Evolutionary conservation across 225 moss, liverwort and hornwort species (phyloP), one percentile per base, ranked within the genome.

Genomic region (Antitrichia curtipendula): DNA sequence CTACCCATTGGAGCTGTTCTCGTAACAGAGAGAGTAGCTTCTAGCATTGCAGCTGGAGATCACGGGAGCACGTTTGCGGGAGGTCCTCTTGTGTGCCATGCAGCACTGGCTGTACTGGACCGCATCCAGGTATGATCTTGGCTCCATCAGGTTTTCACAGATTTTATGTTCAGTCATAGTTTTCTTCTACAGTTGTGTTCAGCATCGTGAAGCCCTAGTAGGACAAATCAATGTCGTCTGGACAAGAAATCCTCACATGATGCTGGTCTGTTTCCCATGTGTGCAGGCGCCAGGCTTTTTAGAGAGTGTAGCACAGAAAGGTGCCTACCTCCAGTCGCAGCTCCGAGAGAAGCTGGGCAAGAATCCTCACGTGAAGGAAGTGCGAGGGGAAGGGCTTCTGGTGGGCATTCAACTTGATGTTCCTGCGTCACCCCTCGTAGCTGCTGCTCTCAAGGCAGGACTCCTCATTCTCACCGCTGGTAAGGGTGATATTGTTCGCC

Each of bases 1-100:
- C 86, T 97, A 41, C 97, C 96, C 21, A 96, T 97, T 63, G 97
- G 96, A 87, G 96, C 97, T 68, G 96, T 97, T 32, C 93, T 96
- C 38, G 94, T 97, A 71, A 97, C 92, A 40, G 89, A 97, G 71
- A 93, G 88, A 32, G 90, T 97, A 49, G 95, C 97, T n/a, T 93
- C 95, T 14, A 85, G 92, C n/a, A 93, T 97, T 38, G 77, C 91
- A 31, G 90, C 90, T 75, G 96, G 94, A 68, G 94, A 94, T 89
- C 94, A 94, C 70, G 93, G 94, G 32, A 94, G 91, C 80, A 91
- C 91, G 50, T 94, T 94, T 85, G 94, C 94, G 25, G 93, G 93
- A 58, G 93, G 93, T 16, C 93, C 93, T 21, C 91, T 93, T 72
- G 93, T 93, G 57, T 93, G 93, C 73, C 89, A 90, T 79, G 93